phyloP scores from a whole-genome alignment of 148 eudicot genomes.

The Spergularia bocconei region DNA sequence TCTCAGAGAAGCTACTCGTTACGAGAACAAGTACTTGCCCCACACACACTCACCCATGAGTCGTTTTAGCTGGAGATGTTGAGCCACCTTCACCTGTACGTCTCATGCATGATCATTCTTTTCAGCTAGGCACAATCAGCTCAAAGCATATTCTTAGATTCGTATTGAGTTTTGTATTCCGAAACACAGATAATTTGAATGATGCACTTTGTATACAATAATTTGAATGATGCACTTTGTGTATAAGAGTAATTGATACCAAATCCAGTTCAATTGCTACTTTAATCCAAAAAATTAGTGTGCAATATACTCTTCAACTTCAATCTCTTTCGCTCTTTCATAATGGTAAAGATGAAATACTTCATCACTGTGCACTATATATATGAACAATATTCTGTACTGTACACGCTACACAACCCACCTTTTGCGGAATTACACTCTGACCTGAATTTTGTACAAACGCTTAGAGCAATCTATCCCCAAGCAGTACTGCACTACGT shows the following conservation, averaged over 20 bases:
- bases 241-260: neutral
- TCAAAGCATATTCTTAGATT: neutral
- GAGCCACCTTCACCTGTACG: neutral
- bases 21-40: conserved; percentile 11
- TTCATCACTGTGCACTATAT: neutral
- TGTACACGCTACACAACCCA: neutral
- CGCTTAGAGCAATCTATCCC: too few species aligned
- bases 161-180: neutral
- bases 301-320: neutral
- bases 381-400: neutral
- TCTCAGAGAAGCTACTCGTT: conserved; percentile 30
- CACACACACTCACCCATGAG: neutral
- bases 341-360: neutral
- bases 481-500: too few species aligned
- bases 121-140: neutral
- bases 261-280: neutral
- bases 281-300: neutral
- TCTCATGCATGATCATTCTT: neutral
- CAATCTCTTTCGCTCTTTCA: neutral
- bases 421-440: neutral
- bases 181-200: neutral
- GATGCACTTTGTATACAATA: neutral
- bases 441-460: neutral
- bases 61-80: neutral
- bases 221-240: neutral